Evolutionary conservation across 768 basidiomycete genomes (phyloP).

Genomic region (Macrolepiota fuliginosa): DNA sequence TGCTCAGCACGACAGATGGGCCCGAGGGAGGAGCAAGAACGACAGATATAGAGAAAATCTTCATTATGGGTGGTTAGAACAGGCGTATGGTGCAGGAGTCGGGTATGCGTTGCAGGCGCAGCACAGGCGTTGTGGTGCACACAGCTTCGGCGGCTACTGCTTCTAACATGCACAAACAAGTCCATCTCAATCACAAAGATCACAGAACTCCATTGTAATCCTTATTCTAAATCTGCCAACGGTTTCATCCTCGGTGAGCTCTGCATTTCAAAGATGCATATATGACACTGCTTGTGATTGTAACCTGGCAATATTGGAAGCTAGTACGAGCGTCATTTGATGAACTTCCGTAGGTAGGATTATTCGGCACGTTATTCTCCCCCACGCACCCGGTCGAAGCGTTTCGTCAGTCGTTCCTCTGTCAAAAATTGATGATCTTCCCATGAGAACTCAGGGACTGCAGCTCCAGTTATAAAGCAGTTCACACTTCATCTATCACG

Average conservation of each 20-base stretch:
- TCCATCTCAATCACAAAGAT: background rate
- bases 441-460: constrained; percentile 56
- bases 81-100: background rate
- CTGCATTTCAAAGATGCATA: background rate
- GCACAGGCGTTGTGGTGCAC: background rate
- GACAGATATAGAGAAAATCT: constrained; percentile 81
- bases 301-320: background rate
- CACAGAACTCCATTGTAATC: background rate
- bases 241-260: background rate
- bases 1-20: constrained; percentile 60
- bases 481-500: constrained; percentile 32
- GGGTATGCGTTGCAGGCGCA: background rate
- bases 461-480: constrained; percentile 58
- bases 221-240: no score
- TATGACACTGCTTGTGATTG: background rate
- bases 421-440: constrained; percentile 48
- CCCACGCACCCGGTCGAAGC: constrained; percentile 26
- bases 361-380: background rate
- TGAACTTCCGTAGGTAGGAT: background rate
- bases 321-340: background rate
- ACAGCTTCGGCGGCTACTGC: background rate
- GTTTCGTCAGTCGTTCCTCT: constrained; percentile 25
- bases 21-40: constrained; percentile 65
- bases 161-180: constrained; percentile 8
- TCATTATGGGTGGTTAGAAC: constrained; percentile 48